Evolutionary conservation across 768 basidiomycete genomes (phyloP).

Genomic region (Russula compacta): DNA sequence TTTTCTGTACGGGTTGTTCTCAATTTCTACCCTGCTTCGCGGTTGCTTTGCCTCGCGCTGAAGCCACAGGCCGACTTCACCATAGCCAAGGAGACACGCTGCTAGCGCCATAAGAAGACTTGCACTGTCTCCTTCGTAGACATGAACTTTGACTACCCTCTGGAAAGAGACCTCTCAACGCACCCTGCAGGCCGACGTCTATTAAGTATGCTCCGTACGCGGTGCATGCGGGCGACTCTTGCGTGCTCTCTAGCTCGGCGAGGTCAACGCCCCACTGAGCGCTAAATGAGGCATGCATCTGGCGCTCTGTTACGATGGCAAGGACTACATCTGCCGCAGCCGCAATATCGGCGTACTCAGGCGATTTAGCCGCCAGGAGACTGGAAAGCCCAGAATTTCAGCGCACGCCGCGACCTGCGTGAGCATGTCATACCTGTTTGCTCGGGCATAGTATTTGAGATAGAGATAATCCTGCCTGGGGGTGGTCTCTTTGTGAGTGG

Average conservation of each 20-base stretch:
- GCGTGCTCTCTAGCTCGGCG: constrained; percentile 49
- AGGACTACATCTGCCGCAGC: constrained; percentile 56
- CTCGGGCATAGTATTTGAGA: constrained; percentile 75
- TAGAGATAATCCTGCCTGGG: constrained; percentile 74
- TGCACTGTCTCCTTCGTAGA: constrained; percentile 37
- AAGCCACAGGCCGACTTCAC: constrained; percentile 84
- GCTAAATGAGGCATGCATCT: constrained; percentile 66
- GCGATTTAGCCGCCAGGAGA: constrained; percentile 70
- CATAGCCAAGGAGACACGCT: constrained; percentile 85
- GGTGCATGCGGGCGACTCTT: constrained; percentile 62
- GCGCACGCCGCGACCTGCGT: background rate
- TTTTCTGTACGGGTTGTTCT: constrained; percentile 62
- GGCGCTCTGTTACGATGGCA: constrained; percentile 57
- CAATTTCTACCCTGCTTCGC: constrained; percentile 45
- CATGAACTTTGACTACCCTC: background rate
- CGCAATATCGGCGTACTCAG: constrained; percentile 50
- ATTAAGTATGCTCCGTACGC: constrained; percentile 86
- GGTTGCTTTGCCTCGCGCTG: constrained; percentile 42
- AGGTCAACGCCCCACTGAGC: constrained; percentile 55
- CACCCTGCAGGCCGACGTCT: constrained; percentile 66
- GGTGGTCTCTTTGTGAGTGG: background rate
- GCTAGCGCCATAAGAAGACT: constrained; percentile 74
- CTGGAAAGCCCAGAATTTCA: constrained; percentile 28
- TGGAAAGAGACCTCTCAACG: background rate
- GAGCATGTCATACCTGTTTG: constrained; percentile 46